Conservation (phyloP, 768 basidiomycete species). For the Pleurotus tuber-regium region DNA sequence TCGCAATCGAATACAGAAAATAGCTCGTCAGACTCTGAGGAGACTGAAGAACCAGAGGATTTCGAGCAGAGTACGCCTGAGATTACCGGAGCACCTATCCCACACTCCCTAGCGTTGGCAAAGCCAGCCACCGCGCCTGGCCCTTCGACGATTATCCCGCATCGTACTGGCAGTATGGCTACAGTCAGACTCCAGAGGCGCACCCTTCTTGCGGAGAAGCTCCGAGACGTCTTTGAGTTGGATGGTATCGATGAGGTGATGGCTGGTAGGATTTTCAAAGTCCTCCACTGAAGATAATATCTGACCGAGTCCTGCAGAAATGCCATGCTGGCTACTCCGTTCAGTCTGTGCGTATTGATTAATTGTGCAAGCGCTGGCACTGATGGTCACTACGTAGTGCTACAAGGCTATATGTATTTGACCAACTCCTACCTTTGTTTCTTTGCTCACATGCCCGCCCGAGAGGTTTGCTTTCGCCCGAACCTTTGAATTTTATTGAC, state of each 20-base stretch:
- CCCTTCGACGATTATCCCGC: slow-evolving; percentile 21
- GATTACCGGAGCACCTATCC: slow-evolving; percentile 15
- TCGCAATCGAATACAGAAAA: slow-evolving; percentile 29
- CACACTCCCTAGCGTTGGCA: slow-evolving; percentile 1
- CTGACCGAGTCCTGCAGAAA: slow-evolving; percentile 47
- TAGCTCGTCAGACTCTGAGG: slow-evolving; percentile 39
- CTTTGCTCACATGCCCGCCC: slow-evolving; percentile 90
- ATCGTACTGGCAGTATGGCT: slow-evolving; percentile 63
- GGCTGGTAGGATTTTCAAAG: slow-evolving; percentile 51
- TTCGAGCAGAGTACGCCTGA: slow-evolving; percentile 56
- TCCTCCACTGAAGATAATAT: neutral
- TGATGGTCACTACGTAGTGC: slow-evolving; percentile 43
- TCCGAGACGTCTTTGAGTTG: slow-evolving; percentile 86
- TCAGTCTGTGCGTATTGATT: slow-evolving; percentile 69
- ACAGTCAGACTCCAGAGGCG: slow-evolving; percentile 71
- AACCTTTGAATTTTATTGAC: slow-evolving; percentile 1
- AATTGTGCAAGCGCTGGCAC: neutral
- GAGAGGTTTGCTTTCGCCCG: slow-evolving; percentile 57
- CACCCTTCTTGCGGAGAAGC: slow-evolving; percentile 77
- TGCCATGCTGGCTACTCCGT: slow-evolving; percentile 92
- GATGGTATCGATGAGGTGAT: slow-evolving; percentile 81
- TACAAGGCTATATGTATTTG: slow-evolving; percentile 97
- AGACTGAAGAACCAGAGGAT: slow-evolving; percentile 47
- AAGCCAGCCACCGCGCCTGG: neutral
- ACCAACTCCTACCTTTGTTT: slow-evolving; percentile 94